phyloP scores from a whole-genome alignment of 2,329 filamentous ascomycete species.

The Arthroderma uncinatum region DNA sequence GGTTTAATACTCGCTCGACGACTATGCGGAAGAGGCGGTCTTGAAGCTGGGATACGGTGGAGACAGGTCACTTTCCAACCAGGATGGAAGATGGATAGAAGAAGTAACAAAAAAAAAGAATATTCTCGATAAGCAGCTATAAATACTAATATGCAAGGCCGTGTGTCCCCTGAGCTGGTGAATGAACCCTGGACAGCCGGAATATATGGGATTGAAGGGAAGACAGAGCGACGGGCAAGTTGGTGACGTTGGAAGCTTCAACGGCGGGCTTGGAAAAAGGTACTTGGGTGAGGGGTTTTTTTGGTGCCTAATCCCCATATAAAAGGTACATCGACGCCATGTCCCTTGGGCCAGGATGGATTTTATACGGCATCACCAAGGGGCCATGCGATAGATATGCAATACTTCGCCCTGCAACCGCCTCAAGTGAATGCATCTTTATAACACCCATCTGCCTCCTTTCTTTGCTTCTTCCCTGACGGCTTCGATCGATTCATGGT shows the following conservation, averaged over 20 bases:
- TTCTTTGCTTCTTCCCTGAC: no score
- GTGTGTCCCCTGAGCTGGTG: not conserved
- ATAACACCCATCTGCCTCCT: no score
- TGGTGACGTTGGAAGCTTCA: not conserved
- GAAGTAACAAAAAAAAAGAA: not conserved
- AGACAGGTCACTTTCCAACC: not conserved
- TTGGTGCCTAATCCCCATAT: not conserved
- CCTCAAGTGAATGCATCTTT: no score
- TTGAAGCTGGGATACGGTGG: not conserved
- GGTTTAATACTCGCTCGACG: not conserved
- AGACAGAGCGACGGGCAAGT: not conserved
- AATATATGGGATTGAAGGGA: not conserved
- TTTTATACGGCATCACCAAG: no score
- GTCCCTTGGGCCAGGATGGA: not conserved
- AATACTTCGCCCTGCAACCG: no score
- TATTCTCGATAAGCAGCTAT: not conserved
- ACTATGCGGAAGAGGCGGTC: not conserved
- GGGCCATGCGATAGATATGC: no score
- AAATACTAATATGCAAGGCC: not conserved
- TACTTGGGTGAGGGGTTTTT: not conserved
- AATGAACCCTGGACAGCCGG: not conserved
- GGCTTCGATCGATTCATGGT: no score
- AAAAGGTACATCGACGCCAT: not conserved
- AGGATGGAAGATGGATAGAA: not conserved
- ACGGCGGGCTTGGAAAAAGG: not conserved